A percentile compares a stretch with the other conserved stretches of the same genome.
Conservation (phyloP, 148 eudicot genomes). For the Oxyria digyna region DNA sequence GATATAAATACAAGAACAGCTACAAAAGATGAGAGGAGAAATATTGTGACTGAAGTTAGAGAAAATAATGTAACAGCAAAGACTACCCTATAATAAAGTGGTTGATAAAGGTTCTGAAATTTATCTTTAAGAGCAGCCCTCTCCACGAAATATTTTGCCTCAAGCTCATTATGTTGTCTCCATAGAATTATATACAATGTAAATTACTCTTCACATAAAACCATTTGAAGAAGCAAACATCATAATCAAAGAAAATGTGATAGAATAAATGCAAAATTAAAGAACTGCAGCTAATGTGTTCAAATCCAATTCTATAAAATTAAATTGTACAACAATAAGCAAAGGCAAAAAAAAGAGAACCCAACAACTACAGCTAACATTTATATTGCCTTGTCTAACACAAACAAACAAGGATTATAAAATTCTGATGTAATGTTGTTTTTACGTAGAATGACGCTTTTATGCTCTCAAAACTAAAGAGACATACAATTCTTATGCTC, state of each 20-base stretch:
- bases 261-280: neutral
- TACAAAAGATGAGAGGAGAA: neutral
- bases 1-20: neutral
- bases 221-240: neutral
- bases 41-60: neutral
- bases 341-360: no score
- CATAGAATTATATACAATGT: conserved; percentile 13
- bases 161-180: conserved; percentile 81
- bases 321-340: neutral
- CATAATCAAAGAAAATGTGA: neutral
- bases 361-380: no score
- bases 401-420: no score
- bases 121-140: conserved; percentile 86
- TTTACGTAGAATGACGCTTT: no score
- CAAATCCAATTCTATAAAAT: neutral
- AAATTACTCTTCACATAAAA: neutral
- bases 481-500: no score
- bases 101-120: conserved; percentile 81
- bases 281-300: neutral
- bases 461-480: no score
- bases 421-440: no score
- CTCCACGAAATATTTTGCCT: conserved; percentile 82
- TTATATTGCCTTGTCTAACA: no score
- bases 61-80: no score
- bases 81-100: conserved; percentile 72